Percentiles rank a stretch among this genome's conserved stretches.
phyloP scores from a whole-genome alignment of 345 rosid genomes.

The Crucihimalaya himalaica region DNA sequence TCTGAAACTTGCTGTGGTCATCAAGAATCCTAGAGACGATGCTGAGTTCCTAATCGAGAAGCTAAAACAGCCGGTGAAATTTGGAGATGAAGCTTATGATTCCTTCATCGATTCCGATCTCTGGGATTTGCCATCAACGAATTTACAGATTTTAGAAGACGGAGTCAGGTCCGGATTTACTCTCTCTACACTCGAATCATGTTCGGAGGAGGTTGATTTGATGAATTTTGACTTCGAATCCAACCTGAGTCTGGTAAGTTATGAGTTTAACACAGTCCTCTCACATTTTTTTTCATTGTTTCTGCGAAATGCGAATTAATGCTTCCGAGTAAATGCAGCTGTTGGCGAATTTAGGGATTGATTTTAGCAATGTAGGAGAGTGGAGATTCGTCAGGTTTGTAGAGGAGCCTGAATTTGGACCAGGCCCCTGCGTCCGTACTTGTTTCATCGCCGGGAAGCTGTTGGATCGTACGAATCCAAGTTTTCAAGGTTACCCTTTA shows the following conservation, averaged over 20 bases:
- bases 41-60: constrained; percentile 55
- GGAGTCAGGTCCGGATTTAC: constrained; percentile 28
- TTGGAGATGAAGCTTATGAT: constrained; percentile 65
- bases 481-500: constrained; percentile 49
- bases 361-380: constrained; percentile 46
- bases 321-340: constrained; percentile 44
- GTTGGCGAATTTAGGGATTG: constrained; percentile 54
- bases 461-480: constrained; percentile 18
- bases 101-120: constrained; percentile 70
- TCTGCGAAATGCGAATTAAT: not conserved
- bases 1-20: constrained; percentile 56
- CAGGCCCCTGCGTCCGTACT: constrained; percentile 52
- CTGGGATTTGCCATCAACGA: constrained; percentile 80
- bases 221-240: constrained; percentile 49
- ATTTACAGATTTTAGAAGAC: constrained; percentile 36
- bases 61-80: constrained; percentile 64
- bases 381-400: constrained; percentile 64
- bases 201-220: constrained; percentile 44
- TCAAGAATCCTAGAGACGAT: constrained; percentile 43
- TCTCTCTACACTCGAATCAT: constrained; percentile 41
- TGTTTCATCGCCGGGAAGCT: constrained; percentile 59
- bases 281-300: not conserved
- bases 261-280: not conserved
- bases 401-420: constrained; percentile 87
- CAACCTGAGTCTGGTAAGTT: constrained; percentile 49